phyloP scores from a whole-genome alignment of 2,329 filamentous ascomycete genomes.

The Tolypocladium sp. region DNA sequence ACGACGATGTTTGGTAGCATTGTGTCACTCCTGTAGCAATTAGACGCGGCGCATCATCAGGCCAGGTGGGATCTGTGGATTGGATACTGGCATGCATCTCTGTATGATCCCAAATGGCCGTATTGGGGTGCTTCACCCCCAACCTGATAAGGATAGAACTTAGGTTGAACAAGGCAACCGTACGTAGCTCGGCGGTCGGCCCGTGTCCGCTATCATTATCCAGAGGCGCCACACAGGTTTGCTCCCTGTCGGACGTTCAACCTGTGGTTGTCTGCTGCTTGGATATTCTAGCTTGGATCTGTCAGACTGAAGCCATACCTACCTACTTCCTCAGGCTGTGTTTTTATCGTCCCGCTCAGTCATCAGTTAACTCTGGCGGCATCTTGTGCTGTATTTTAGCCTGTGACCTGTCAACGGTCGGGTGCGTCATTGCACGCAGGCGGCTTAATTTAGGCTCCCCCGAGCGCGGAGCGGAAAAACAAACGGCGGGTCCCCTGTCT shows the following conservation, averaged over 20 bases:
- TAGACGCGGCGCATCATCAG: no score
- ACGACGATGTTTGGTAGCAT: neutral
- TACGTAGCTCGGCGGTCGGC: neutral
- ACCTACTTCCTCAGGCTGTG: neutral
- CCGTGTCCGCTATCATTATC: neutral
- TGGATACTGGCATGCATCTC: neutral
- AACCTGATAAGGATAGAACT: neutral
- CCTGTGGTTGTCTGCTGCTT: neutral
- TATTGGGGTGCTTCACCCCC: neutral
- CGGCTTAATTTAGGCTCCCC: neutral
- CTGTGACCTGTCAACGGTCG: neutral
- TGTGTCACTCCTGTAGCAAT: neutral
- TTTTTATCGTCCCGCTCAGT: neutral
- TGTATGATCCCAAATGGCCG: no score
- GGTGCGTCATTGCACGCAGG: neutral
- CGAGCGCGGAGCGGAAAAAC: conserved; percentile 20
- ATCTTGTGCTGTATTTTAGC: neutral
- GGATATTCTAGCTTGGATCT: neutral
- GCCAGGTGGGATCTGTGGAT: neutral
- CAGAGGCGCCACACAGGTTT: neutral
- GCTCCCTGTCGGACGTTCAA: neutral
- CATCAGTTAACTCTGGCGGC: neutral
- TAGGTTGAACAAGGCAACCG: neutral
- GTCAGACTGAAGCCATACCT: neutral
- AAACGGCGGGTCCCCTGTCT: conserved; percentile 2